phyloP scores from a whole-genome alignment of 140 eudicot genomes.

The Cichorium intybus region DNA sequence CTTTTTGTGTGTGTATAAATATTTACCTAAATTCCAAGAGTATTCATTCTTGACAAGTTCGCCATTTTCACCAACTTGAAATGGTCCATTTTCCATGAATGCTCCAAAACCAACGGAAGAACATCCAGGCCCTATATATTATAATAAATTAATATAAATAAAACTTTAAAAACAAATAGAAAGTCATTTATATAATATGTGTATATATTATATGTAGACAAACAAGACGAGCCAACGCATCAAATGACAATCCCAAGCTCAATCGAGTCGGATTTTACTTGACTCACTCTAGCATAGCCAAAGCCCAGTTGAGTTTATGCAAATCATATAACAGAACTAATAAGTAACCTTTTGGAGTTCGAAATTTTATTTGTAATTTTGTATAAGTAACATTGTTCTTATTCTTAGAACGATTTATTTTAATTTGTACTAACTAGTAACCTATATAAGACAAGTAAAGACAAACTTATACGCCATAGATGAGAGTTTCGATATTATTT shows the following conservation, averaged over 20 bases:
- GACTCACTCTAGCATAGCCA: too few relatives aligned
- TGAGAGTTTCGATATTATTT: too few relatives aligned
- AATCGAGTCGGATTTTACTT: not conserved
- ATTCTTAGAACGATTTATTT: too few relatives aligned
- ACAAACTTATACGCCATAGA: too few relatives aligned
- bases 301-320: not conserved
- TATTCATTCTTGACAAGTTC: constrained; percentile 26
- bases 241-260: not conserved
- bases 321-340: not conserved
- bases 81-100: constrained; percentile 55
- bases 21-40: constrained; percentile 52
- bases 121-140: constrained; percentile 44
- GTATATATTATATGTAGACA: not conserved
- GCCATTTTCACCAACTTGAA: constrained; percentile 40
- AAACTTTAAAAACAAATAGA: not conserved
- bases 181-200: not conserved
- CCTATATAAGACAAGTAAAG: too few relatives aligned
- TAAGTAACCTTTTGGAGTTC: not conserved
- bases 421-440: too few relatives aligned
- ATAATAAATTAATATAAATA: not conserved
- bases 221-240: not conserved
- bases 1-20: not conserved
- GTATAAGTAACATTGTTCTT: too few relatives aligned
- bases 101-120: constrained; percentile 57
- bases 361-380: not conserved